Conservation (phyloP, 768 basidiomycete genomes). For the Auricularia cornea region DNA sequence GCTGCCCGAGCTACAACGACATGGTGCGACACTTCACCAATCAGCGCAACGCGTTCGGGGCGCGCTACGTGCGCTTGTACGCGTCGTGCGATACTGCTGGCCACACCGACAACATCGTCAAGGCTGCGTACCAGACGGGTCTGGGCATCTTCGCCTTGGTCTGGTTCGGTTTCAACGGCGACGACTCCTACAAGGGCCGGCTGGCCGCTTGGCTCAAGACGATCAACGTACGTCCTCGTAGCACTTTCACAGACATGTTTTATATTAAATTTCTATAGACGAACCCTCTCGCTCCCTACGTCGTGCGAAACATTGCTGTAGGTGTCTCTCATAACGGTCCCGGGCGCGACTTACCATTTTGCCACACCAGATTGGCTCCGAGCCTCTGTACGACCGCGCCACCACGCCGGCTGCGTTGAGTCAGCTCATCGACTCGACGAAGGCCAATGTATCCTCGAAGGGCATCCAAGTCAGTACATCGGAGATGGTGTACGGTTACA, state of each 20-base stretch:
- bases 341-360: not conserved
- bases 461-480: not conserved
- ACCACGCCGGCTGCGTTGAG: not conserved
- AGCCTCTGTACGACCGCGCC: slow-evolving; percentile 6
- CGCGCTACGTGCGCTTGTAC: slow-evolving; percentile 10
- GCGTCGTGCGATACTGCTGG: slow-evolving; percentile 3
- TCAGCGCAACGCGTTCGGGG: slow-evolving; percentile 4
- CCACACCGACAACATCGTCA: slow-evolving; percentile 2
- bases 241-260: not conserved
- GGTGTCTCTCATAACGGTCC: not conserved
- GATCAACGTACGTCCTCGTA: slow-evolving; percentile 2
- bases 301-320: slow-evolving; percentile 7
- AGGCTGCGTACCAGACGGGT: slow-evolving; percentile 2
- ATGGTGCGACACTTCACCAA: slow-evolving; percentile 4
- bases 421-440: not conserved
- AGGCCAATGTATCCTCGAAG: not conserved
- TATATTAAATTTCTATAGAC: not conserved
- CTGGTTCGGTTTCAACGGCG: slow-evolving; percentile 8
- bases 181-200: slow-evolving; percentile 1
- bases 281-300: slow-evolving; percentile 7
- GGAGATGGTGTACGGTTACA: not conserved
- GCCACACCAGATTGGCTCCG: not conserved
- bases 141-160: slow-evolving; percentile 4
- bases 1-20: not conserved
- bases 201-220: slow-evolving; percentile 3